These are phyloP conservation scores for Xylariales sp. DNA, from an alignment of 2,329 filamentous ascomycete genomes.

Conservation along the genomic window DNA sequence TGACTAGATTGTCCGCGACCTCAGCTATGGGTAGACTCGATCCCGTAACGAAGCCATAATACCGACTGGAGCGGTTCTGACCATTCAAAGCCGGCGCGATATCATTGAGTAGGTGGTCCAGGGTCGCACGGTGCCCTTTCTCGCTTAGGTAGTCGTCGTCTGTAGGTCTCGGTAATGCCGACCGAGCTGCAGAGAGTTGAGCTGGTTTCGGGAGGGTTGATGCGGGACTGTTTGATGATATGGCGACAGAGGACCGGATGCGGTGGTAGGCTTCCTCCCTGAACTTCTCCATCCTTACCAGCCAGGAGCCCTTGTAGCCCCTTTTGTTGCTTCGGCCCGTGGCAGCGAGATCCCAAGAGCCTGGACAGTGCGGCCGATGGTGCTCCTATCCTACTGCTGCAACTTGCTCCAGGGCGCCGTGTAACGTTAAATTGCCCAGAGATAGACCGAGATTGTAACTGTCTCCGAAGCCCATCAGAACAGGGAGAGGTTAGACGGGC, in stretches of 20 bases:
- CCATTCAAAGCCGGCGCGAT: slow-evolving; percentile 60
- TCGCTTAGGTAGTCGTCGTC: slow-evolving; percentile 27
- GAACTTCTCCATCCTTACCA: slow-evolving; percentile 1
- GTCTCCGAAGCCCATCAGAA: neutral
- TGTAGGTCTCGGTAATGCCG: slow-evolving; percentile 32
- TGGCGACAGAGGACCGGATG: slow-evolving; percentile 17
- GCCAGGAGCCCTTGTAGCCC: neutral
- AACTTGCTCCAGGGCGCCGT: no score
- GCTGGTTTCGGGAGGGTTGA: slow-evolving; percentile 34
- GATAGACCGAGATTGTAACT: no score
- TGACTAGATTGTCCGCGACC: slow-evolving; percentile 80
- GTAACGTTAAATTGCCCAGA: no score
- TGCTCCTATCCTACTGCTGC: no score
- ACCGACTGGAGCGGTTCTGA: slow-evolving; percentile 60
- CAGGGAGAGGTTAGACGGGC: neutral
- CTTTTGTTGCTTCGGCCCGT: no score
- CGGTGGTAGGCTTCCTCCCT: slow-evolving; percentile 15
- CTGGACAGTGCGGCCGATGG: no score
- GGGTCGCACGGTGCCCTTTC: slow-evolving; percentile 26
- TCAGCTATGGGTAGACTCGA: slow-evolving; percentile 73
- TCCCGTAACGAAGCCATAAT: slow-evolving; percentile 89
- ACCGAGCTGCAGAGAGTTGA: slow-evolving; percentile 32
- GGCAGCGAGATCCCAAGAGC: no score
- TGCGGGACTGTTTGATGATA: slow-evolving; percentile 13
- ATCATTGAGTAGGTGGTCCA: slow-evolving; percentile 39